Percentiles rank a stretch among this genome's conserved stretches.
phyloP scores from a whole-genome alignment of 1,284 basidiomycete species.

The Naganishia sp. region DNA sequence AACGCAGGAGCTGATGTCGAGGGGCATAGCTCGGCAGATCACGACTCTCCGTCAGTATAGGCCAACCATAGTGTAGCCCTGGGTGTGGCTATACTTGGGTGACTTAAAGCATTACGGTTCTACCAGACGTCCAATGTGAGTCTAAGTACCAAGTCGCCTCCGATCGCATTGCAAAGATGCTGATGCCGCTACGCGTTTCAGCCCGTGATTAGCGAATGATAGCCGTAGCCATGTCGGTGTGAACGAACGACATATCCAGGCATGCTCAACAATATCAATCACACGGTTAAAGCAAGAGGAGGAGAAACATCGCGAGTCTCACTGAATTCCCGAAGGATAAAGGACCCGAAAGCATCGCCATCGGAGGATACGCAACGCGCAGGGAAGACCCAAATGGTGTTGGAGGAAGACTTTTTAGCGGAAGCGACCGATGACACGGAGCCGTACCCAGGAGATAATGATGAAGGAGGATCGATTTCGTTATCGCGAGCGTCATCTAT shows the following conservation, averaged over 20 bases:
- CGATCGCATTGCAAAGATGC: background rate
- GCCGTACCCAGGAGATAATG: background rate
- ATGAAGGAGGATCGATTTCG: background rate
- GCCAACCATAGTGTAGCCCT: no score
- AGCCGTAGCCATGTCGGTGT: slow-evolving; percentile 6
- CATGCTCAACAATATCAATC: slow-evolving; percentile 12
- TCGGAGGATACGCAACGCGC: background rate
- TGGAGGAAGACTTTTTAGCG: background rate
- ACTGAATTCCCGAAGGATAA: background rate
- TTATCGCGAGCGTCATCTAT: slow-evolving; percentile 9
- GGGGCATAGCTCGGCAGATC: no score
- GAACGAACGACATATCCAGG: background rate
- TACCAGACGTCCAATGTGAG: background rate
- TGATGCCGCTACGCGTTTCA: slow-evolving; percentile 20
- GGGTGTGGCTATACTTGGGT: no score
- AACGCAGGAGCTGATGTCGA: background rate
- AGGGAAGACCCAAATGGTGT: background rate
- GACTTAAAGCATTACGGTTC: background rate
- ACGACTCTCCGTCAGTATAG: no score
- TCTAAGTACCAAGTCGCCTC: background rate
- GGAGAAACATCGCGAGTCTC: background rate
- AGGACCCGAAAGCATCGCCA: background rate
- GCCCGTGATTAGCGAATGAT: background rate
- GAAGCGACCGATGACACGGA: background rate
- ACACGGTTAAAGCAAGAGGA: background rate